Evolutionary conservation across 768 basidiomycete species (phyloP).

Genomic region (Atractiella rhizophila): DNA sequence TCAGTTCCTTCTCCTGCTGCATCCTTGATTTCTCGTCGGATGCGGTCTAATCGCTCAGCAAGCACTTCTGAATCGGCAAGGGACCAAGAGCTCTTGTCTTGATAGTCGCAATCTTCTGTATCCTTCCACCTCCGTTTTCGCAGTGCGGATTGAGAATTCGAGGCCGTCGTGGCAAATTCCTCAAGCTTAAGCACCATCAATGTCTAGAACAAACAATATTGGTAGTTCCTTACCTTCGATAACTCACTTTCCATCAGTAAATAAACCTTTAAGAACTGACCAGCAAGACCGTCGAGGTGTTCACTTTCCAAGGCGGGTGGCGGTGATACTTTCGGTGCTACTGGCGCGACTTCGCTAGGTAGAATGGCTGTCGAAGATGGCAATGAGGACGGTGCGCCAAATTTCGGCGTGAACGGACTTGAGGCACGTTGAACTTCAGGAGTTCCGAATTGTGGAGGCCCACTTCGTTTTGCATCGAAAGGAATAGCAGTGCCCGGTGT

Average conservation of each 20-base stretch:
- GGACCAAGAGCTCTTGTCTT: neutral
- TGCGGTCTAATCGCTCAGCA: slow-evolving; percentile 5
- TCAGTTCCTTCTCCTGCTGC: neutral
- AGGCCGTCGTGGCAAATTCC: neutral
- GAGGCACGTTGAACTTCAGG: no score
- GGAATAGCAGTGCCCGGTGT: no score
- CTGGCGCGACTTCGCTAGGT: no score
- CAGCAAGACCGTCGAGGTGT: neutral
- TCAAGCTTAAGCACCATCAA: neutral
- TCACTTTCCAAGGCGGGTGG: neutral
- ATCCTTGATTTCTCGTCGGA: neutral
- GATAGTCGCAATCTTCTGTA: neutral
- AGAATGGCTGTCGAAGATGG: no score
- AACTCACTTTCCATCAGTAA: neutral
- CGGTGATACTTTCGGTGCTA: neutral
- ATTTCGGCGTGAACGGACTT: no score
- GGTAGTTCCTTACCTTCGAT: neutral
- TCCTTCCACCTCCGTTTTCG: no score
- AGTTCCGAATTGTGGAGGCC: no score
- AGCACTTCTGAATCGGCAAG: slow-evolving; percentile 1
- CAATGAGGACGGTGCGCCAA: no score
- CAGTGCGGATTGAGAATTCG: no score
- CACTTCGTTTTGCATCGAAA: no score
- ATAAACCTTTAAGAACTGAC: neutral
- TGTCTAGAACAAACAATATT: neutral